A percentile compares a stretch with the other conserved stretches of the same genome.
These are phyloP conservation scores for Corrigiola litoralis DNA, from an alignment of 179 eudicot species.

Conservation along the genomic window DNA sequence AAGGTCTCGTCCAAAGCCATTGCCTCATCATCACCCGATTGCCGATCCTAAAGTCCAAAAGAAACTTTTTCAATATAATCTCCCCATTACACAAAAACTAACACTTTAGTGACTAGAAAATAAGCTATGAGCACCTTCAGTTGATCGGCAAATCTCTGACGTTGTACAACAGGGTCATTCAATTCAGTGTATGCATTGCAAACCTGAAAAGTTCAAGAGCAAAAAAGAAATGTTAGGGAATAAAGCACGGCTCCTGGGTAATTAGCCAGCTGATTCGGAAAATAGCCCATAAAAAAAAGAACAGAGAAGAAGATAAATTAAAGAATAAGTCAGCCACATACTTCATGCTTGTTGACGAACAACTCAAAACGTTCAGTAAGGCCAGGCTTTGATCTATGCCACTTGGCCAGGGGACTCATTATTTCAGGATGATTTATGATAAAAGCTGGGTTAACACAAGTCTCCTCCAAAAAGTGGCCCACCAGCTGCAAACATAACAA, in stretches of 20 bases:
- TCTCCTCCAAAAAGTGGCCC: conserved; percentile 94
- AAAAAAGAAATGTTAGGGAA: background rate
- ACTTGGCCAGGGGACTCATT: conserved; percentile 97
- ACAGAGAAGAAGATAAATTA: too few relatives aligned
- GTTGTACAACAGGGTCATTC: conserved; percentile 94
- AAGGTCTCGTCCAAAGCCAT: conserved; percentile 95
- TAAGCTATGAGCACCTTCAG: conserved; percentile 57
- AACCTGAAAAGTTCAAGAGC: conserved; percentile 37
- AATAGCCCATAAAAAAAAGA: background rate
- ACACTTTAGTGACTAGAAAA: background rate
- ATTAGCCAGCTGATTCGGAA: too few relatives aligned
- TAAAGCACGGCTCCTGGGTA: background rate
- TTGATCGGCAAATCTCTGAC: conserved; percentile 89
- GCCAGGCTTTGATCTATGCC: conserved; percentile 92
- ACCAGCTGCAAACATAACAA: conserved; percentile 60
- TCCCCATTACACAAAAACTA: background rate
- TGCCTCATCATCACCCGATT: conserved; percentile 95
- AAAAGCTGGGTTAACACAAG: conserved; percentile 79
- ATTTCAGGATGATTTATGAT: conserved; percentile 97
- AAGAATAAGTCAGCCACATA: conserved; percentile 25
- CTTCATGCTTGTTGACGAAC: conserved; percentile 94
- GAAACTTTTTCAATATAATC: background rate
- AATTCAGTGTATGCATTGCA: conserved; percentile 97
- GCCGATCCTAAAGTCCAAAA: conserved; percentile 61
- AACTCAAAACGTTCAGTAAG: conserved; percentile 90